Evolutionary conservation across 176 grass and related monocot species (phyloP).

Genomic region (Juncus inflexus): DNA sequence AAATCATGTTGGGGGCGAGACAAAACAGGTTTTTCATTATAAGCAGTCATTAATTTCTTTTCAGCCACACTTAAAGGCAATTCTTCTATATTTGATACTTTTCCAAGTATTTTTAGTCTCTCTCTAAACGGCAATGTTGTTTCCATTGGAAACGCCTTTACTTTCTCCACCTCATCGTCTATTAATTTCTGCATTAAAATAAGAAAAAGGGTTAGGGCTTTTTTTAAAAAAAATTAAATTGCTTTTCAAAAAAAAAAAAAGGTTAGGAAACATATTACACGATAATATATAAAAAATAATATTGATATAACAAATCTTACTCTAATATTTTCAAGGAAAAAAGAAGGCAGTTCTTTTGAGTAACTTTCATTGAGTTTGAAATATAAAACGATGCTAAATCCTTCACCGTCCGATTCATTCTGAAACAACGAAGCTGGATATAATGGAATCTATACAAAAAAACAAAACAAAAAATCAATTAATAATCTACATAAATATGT

Average conservation of each 20-base stretch:
- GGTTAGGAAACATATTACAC: background rate
- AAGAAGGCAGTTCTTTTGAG: slow-evolving; percentile 83
- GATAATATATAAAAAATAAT: background rate
- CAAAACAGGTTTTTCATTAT: slow-evolving; percentile 95
- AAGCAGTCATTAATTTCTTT: slow-evolving; percentile 91
- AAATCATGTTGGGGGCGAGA: slow-evolving; percentile 94
- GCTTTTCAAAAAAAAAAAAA: background rate
- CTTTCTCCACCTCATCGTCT: slow-evolving; percentile 79
- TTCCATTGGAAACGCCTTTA: slow-evolving; percentile 81
- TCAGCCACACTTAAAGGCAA: slow-evolving; percentile 82
- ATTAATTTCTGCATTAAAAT: slow-evolving; percentile 59
- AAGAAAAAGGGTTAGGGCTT: background rate
- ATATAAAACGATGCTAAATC: slow-evolving; percentile 96
- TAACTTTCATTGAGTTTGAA: slow-evolving; percentile 87
- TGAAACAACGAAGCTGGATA: slow-evolving; percentile 96
- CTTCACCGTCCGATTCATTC: slow-evolving; percentile 89
- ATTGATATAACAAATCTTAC: slow-evolving; percentile 41
- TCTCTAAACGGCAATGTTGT: slow-evolving; percentile 69
- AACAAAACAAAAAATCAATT: background rate
- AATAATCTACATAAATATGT: background rate
- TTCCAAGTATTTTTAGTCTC: slow-evolving; percentile 85
- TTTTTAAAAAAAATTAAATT: background rate
- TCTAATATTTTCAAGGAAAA: slow-evolving; percentile 69
- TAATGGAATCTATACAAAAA: slow-evolving; percentile 68
- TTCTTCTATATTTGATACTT: slow-evolving; percentile 87